These are phyloP conservation scores for Marasmius sp. DNA, from an alignment of 1,284 basidiomycete genomes.

Conservation along the genomic window DNA sequence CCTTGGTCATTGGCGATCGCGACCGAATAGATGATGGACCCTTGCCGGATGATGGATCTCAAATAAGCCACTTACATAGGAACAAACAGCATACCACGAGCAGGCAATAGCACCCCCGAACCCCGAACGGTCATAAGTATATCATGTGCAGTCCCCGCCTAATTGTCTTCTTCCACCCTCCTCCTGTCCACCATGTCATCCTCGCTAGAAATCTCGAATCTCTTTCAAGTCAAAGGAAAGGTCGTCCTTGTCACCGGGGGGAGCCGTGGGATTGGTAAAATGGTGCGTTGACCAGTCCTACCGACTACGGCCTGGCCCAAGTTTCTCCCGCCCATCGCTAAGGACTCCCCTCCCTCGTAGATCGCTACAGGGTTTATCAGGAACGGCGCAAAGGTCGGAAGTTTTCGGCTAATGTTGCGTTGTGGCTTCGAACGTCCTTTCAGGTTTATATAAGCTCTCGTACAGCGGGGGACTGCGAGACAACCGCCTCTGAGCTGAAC, in stretches of 20 bases:
- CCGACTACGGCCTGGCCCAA: constrained; percentile 2
- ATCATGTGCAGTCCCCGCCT: neutral
- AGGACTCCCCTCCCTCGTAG: neutral
- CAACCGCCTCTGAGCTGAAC: constrained; percentile 57
- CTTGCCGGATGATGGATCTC: too few species aligned
- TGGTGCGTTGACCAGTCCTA: constrained; percentile 40
- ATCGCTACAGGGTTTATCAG: constrained; percentile 58
- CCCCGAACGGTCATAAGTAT: neutral
- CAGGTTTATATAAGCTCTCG: constrained; percentile 74
- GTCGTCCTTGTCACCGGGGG: constrained; percentile 72
- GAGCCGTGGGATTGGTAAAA: constrained; percentile 69
- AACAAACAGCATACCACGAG: too few species aligned
- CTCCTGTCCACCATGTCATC: constrained; percentile 28
- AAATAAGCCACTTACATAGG: too few species aligned
- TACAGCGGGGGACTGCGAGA: constrained; percentile 53
- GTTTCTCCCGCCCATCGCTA: neutral
- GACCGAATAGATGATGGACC: too few species aligned
- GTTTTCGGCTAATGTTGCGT: neutral
- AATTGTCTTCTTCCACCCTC: neutral
- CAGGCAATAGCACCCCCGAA: too few species aligned
- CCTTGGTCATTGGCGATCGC: too few species aligned
- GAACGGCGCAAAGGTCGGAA: constrained; percentile 60
- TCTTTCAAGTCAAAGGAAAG: constrained; percentile 62
- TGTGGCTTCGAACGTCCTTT: constrained; percentile 15
- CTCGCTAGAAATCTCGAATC: constrained; percentile 38